phyloP scores from a whole-genome alignment of 208 protist genomes.

The Leishmania lainsoni region DNA sequence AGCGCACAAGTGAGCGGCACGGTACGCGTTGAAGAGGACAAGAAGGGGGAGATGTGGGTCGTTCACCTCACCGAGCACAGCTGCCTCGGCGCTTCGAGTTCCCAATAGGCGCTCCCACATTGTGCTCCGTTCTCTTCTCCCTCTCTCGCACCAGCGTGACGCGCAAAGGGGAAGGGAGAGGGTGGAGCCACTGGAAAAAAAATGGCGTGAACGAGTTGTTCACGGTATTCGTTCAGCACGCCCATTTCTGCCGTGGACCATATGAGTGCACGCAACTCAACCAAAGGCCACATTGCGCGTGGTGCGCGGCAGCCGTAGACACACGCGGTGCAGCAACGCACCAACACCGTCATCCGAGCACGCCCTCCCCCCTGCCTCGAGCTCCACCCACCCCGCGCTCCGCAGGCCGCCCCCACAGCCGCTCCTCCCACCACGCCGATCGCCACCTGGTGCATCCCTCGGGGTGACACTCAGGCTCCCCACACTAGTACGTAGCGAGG shows the following conservation, averaged over 20 bases:
- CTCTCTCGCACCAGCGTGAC: neutral
- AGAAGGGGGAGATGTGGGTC: neutral
- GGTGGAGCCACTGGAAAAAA: neutral
- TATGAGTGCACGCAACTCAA: too few relatives aligned
- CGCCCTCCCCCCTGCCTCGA: too few relatives aligned
- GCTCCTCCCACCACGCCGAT: too few relatives aligned
- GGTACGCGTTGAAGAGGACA: neutral
- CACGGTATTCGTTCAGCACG: neutral
- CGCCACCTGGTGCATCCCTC: neutral
- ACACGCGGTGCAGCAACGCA: too few relatives aligned
- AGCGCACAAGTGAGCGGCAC: neutral
- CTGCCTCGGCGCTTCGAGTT: neutral
- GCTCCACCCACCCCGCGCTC: too few relatives aligned
- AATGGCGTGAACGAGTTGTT: neutral
- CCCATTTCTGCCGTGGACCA: neutral
- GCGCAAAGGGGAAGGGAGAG: neutral
- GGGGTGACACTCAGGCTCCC: neutral
- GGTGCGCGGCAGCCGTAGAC: too few relatives aligned
- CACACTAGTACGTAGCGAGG: neutral
- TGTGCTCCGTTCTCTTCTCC: neutral
- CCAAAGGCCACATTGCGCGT: too few relatives aligned
- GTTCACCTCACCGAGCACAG: too few relatives aligned
- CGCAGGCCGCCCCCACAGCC: neutral
- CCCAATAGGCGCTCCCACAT: neutral
- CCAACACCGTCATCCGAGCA: too few relatives aligned